Conservation (phyloP, 116 monocot species). For the Trichopus zeylanicus region DNA sequence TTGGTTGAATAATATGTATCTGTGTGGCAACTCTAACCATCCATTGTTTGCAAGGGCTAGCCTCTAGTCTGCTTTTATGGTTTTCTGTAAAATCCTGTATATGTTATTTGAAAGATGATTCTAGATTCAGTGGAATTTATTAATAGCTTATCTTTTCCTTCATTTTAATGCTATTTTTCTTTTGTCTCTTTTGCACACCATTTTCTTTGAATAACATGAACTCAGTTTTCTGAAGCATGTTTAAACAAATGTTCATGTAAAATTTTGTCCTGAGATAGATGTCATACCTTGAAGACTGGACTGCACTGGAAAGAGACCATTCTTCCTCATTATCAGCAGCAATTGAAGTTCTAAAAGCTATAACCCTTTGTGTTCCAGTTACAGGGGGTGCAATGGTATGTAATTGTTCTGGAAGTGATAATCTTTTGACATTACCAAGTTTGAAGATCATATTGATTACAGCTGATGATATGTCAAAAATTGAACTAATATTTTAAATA, state of each 20-base stretch:
- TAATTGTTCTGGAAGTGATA: not conserved
- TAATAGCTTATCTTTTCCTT: not conserved
- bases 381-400: slow-evolving; percentile 67
- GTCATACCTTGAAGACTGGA: slow-evolving; percentile 71
- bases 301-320: slow-evolving; percentile 55
- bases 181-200: not conserved
- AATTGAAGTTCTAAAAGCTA: slow-evolving; percentile 63
- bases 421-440: not conserved
- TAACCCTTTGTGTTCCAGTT: slow-evolving; percentile 70
- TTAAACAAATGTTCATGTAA: not conserved
- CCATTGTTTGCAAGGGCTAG: too few species aligned
- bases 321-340: slow-evolving; percentile 47
- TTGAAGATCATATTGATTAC: not conserved
- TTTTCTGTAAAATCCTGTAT: too few species aligned
- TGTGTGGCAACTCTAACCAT: too few species aligned
- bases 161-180: not conserved
- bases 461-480: too few species aligned
- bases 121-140: too few species aligned
- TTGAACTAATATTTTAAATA: too few species aligned
- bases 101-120: too few species aligned
- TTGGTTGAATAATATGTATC: too few species aligned
- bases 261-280: slow-evolving; percentile 22
- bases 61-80: too few species aligned
- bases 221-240: not conserved
- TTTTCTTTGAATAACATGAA: not conserved